Evolutionary conservation across 2,329 filamentous ascomycete genomes (phyloP), one percentile per base, ranked within the genome.

Genomic region (Xylaria arbuscula): DNA sequence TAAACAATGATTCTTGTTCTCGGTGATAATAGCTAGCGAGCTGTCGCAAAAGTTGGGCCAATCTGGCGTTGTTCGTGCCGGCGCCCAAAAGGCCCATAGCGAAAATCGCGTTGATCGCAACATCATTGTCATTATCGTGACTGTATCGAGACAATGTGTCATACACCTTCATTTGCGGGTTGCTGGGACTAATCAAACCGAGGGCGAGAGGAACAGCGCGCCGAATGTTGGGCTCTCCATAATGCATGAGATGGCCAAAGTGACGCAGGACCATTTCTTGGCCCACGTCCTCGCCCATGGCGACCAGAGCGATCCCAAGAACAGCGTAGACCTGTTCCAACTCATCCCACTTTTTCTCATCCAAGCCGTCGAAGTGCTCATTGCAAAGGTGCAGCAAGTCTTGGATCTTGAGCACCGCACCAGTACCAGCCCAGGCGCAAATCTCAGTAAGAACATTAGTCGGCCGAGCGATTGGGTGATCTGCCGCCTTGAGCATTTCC

Each of bases 91-190:
- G 90, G 82, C 96, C 96, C 96, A 99, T 99, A 74, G 96, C 94
- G 78, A 99, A 99, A 78, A 99, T 99, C 76, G 96, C 94, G 78
- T 98, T 99, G 81, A 99, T 92, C 47, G 96, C 96, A 55, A 99
- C 96, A 77, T 99, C 96, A 70, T 95, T 97, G 83, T 99, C 96
- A 74, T 96, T 99, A 84, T 99, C 96, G 87, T 99, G 96, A 72
- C 92, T 97, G 87, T 99, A 99, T 78, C 96, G 88, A 60, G 96
- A 99, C 11, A 99, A 86, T 0, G 96, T 99, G 80, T 99, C 96
- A 84, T 99, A 99, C 56, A 99, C 93, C 86, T 98, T 99, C 95
- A 99, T 99, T 80, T 99, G 97, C 11, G 96, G 96, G 83, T 99
- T 99, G 83, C 94, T 98, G 13, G 97, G 93, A 82, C 93, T 97